These are phyloP conservation scores for Mycena citricolor DNA, from an alignment of 1,284 basidiomycete genomes.

Conservation along the genomic window DNA sequence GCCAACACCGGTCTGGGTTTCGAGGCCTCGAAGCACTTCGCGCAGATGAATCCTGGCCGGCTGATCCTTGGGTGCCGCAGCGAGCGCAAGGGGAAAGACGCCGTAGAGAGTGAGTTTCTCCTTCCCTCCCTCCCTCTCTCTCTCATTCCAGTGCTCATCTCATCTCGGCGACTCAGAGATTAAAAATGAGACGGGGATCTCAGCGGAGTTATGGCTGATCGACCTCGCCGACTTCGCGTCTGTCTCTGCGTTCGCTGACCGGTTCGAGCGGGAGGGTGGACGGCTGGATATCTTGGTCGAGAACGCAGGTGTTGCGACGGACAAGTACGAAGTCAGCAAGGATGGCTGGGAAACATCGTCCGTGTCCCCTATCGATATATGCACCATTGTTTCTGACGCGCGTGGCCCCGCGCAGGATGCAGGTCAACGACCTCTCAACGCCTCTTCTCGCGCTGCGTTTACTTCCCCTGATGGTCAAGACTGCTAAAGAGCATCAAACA, in stretches of 20 bases:
- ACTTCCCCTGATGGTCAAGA: constrained; percentile 26
- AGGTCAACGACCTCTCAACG: constrained; percentile 32
- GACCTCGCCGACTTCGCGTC: constrained; percentile 32
- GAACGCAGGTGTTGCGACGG: constrained; percentile 30
- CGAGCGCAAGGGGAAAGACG: constrained; percentile 33
- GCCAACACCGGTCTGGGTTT: constrained; percentile 45
- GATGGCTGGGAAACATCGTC: constrained; percentile 34
- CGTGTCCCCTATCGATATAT: constrained; percentile 6
- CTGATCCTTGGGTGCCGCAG: constrained; percentile 42
- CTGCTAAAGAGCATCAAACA: constrained; percentile 16
- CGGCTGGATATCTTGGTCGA: constrained; percentile 33
- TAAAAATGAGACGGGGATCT: constrained; percentile 27
- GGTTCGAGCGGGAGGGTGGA: constrained; percentile 28
- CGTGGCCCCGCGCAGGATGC: constrained; percentile 19
- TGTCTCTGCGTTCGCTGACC: constrained; percentile 31
- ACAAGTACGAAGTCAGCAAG: constrained; percentile 22
- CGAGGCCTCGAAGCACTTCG: constrained; percentile 44
- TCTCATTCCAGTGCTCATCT: neutral
- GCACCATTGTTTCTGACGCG: neutral
- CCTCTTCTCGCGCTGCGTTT: constrained; percentile 29
- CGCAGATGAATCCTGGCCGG: constrained; percentile 38
- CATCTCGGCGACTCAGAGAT: constrained; percentile 23
- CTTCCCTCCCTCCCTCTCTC: neutral
- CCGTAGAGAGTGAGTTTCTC: constrained; percentile 31
- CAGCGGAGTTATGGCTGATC: constrained; percentile 28